Evolutionary conservation across 345 rosid species (phyloP), one percentile per base, ranked within the genome.

Genomic region (Melaleuca quinquenervia): DNA sequence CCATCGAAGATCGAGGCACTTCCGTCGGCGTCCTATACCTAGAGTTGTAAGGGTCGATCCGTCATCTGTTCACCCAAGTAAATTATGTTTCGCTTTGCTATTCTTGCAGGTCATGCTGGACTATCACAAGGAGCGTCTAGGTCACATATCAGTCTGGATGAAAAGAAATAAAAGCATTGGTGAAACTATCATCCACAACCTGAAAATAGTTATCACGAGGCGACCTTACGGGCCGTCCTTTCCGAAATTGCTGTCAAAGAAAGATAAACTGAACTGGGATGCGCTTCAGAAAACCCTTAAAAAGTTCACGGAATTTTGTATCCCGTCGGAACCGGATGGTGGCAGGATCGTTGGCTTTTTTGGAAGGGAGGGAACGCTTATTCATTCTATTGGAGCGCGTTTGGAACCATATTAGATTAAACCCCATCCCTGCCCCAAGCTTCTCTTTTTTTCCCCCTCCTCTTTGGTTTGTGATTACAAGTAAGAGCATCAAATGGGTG

Each of bases 161-260:
- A 1, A 5, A 2, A 6, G 0, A 56, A 26, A 5, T 26, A 14
- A 6, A 56, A 5, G 1, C 14, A 11, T 14, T 11, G 2, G 3
- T 26, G 10, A 2, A 11, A 5, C 52, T 51, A 14, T 51, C 52
- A 56, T 56, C 62, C 62, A 1, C 13, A 10, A 26, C 6, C n/a
- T 56, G 27, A 3, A 11, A 24, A 56, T 56, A 24, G 2, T 24
- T 26, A 56, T 27, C 62, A 24, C 14, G 5, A 56, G 11, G 27
- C 24, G 3, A 11, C 3, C 12, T 24, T 11, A 21, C 6, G 62
- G 62, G 14, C 14, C 7, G 26, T 21, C 20, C 60, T 1, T 22
- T 3, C 15, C 52, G 13, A 50, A 0, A 12, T 14, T 6, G 7
- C 7, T 8, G 56, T 7, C 24, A 53, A 20, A 20, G 3, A 1